A percentile compares a stretch with the other conserved stretches of the same genome.
phyloP scores from a whole-genome alignment of 352 stramenopile genomes.

The Pythium guiyangense region DNA sequence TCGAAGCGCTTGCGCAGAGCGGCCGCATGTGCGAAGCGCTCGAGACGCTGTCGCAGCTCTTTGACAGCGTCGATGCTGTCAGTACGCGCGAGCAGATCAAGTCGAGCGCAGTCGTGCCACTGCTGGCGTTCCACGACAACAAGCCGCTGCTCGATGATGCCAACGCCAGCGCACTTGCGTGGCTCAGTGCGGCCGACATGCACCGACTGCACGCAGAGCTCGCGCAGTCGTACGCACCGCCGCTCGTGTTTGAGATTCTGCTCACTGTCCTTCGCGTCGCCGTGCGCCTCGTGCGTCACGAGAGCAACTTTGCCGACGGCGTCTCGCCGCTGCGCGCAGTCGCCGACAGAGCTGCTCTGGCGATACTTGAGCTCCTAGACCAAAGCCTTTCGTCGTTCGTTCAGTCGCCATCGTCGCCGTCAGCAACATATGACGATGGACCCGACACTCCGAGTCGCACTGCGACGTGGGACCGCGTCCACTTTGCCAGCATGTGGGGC shows the following conservation, averaged over 20 bases:
- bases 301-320: conserved; percentile 25
- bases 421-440: no score
- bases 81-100: background rate
- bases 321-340: conserved; percentile 13
- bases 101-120: conserved; percentile 9
- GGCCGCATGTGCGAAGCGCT: conserved; percentile 54
- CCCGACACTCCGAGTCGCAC: no score
- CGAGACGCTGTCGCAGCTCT: conserved; percentile 21
- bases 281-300: conserved; percentile 22
- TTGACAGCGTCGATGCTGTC: conserved; percentile 16
- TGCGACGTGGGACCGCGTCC: background rate
- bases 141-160: conserved; percentile 32
- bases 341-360: conserved; percentile 27
- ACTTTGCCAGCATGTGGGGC: conserved; percentile 12
- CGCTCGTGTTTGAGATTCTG: conserved; percentile 27
- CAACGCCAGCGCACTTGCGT: conserved; percentile 29
- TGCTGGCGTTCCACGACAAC: conserved; percentile 27
- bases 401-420: background rate
- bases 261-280: conserved; percentile 24
- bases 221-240: background rate
- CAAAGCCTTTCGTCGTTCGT: background rate
- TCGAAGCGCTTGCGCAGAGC: conserved; percentile 44
- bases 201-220: conserved; percentile 15
- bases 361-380: conserved; percentile 18
- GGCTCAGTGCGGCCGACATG: conserved; percentile 24